Percentiles rank a stretch among this genome's conserved stretches.
These are phyloP conservation scores for Atkinsonella texensis DNA, from an alignment of 2,329 filamentous ascomycete species.

Conservation along the genomic window DNA sequence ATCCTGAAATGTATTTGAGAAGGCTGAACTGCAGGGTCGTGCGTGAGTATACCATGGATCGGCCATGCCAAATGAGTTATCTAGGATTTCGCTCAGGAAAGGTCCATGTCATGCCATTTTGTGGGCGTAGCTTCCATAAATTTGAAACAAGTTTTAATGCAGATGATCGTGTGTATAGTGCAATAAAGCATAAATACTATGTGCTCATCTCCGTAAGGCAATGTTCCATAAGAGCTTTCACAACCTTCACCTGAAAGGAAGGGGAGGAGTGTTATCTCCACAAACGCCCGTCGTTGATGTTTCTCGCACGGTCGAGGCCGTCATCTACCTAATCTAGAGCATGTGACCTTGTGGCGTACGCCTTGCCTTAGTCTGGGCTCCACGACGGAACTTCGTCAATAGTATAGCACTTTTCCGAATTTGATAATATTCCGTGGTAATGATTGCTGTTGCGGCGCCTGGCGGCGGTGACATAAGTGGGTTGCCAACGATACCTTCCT, in stretches of 20 bases:
- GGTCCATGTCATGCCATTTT: not conserved
- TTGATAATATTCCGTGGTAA: not conserved
- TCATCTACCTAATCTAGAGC: not conserved
- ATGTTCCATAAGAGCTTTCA: too few relatives aligned
- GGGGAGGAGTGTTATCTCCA: not conserved
- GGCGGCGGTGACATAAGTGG: not conserved
- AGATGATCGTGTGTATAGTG: not conserved
- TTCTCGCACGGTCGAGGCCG: not conserved
- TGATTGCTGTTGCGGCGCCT: not conserved
- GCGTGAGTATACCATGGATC: not conserved
- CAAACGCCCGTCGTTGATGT: not conserved
- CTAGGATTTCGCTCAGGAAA: not conserved
- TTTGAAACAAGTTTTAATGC: not conserved
- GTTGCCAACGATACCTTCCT: not conserved
- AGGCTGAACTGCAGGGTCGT: not conserved
- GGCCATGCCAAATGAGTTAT: not conserved
- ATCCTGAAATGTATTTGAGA: not conserved
- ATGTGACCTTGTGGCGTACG: not conserved
- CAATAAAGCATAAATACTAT: not conserved
- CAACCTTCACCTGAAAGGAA: not conserved
- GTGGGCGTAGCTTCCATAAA: not conserved
- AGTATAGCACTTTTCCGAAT: not conserved
- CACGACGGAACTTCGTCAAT: not conserved
- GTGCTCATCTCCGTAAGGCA: not conserved
- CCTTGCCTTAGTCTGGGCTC: not conserved